phyloP scores from a whole-genome alignment of 371 early-diverging fungal genomes.

The Conidiobolus coronatus region DNA sequence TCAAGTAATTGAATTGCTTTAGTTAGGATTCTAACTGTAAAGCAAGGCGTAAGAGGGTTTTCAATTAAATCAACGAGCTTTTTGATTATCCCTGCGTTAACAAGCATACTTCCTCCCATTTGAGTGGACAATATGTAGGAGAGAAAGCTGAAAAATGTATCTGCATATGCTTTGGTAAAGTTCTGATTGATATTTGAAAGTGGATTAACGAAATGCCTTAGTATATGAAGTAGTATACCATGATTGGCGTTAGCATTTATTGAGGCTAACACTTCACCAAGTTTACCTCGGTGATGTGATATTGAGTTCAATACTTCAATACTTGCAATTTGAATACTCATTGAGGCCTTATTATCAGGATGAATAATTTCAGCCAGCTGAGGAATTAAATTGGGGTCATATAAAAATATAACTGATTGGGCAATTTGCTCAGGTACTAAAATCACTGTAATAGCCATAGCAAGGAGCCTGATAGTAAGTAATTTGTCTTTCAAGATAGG shows the following conservation, averaged over 20 bases:
- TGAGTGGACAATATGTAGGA: constrained; percentile 49
- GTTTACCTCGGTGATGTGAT: constrained; percentile 41
- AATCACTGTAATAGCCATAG: constrained; percentile 35
- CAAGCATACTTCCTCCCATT: constrained; percentile 70
- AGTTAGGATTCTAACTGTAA: constrained; percentile 21
- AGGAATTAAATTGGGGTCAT: constrained; percentile 61
- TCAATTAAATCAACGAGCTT: constrained; percentile 24
- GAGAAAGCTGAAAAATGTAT: constrained; percentile 59
- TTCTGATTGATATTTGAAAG: constrained; percentile 7
- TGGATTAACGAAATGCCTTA: constrained; percentile 8
- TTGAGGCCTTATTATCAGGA: constrained; percentile 32
- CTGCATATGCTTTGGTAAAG: constrained; percentile 50
- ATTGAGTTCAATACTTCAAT: constrained; percentile 64
- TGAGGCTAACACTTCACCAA: constrained; percentile 60
- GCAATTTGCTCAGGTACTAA: constrained; percentile 40
- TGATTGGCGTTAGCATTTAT: constrained; percentile 85
- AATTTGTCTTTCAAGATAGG: constrained; percentile 22
- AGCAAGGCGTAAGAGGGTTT: constrained; percentile 23
- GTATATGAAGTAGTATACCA: constrained; percentile 59
- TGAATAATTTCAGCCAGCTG: constrained; percentile 53
- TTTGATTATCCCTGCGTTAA: constrained; percentile 72
- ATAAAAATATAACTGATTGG: constrained; percentile 41
- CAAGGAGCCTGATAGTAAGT: constrained; percentile 46
- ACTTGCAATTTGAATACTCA: constrained; percentile 46
- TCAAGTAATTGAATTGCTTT: constrained; percentile 58